Evolutionary conservation across 148 eudicot genomes (phyloP), one percentile per base, ranked within the genome.

Genomic region (Limonium bicolor): DNA sequence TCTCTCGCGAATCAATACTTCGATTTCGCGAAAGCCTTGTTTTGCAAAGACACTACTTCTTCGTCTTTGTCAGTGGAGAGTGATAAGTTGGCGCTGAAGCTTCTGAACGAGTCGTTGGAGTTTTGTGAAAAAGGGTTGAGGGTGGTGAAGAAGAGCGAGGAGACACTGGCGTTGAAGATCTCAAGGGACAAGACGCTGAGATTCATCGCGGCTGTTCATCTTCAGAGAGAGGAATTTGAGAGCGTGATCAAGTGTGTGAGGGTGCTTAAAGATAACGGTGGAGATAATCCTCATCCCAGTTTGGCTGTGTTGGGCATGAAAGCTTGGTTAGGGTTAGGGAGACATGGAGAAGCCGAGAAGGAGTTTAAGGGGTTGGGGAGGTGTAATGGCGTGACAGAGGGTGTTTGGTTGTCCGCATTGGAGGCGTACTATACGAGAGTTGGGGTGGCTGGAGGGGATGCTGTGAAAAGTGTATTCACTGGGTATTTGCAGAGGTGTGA

Each of bases 271-370:
- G 93, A 80, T 36, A 59, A 57, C 18, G 38, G 64, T 40, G 53
- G 68, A 20, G 50, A 63, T 29, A 76, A 74, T 27, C 60, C 71
- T 19, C 99, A 90, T 52, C 99, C 95, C 12, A 90, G 99, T 40
- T 64, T 80, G 82, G 78, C 87, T 61, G 99, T 90, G 16, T 51
- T 90, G 61, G 95, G 93, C 4, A 71, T 85, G 99, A 90, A 90
- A 73, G 99, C 85, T 1, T 84, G 88, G 93, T 59, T 90, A 15
- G 95, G 93, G 58, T 62, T 90, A 52, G 82, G 82, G 54, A 84
- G 80, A 57, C 56, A 62, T 30, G 70, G 60, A 10, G 99, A 90
- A 52, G 99, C 99, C 1, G 95, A 90, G 82, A 80, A 78, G 52
- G 95, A 85, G 63, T 58, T 90, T 61, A 80, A 73, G 56, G 77